Percentiles rank a stretch among this genome's conserved stretches.
phyloP scores from a whole-genome alignment of 352 stramenopile species.

The Hyaloperonospora brassicae region DNA sequence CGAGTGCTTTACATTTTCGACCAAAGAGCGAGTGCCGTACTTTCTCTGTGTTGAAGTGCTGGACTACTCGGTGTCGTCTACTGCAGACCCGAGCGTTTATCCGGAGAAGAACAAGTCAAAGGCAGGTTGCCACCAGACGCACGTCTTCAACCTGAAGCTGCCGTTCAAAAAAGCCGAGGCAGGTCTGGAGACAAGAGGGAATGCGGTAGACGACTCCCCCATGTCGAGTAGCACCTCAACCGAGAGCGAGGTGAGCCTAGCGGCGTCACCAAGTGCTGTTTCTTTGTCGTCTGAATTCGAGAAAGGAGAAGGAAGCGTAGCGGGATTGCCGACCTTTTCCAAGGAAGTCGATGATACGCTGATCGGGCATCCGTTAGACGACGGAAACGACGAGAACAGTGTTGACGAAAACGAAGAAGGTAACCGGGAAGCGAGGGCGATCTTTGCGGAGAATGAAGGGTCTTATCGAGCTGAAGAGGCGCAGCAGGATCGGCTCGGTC shows the following conservation, averaged over 20 bases:
- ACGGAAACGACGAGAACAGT: conserved; percentile 41
- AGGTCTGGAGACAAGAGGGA: conserved; percentile 1
- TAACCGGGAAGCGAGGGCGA: conserved; percentile 17
- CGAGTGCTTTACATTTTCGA: conserved; percentile 80
- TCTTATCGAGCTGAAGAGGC: conserved; percentile 32
- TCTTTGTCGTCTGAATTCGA: conserved; percentile 22
- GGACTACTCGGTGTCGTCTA: conserved; percentile 42
- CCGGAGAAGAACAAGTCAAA: conserved; percentile 25
- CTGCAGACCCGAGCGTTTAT: conserved; percentile 17
- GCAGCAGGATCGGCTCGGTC: conserved; percentile 54
- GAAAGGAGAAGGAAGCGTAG: conserved; percentile 10
- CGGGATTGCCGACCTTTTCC: conserved; percentile 6
- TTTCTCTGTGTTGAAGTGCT: conserved; percentile 78
- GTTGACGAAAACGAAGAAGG: conserved; percentile 43
- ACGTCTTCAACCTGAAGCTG: conserved; percentile 41
- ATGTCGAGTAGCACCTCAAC: conserved; percentile 22
- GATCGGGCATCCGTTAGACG: conserved; percentile 25
- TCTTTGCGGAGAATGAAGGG: conserved; percentile 26
- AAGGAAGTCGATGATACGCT: conserved; percentile 4
- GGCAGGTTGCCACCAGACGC: conserved; percentile 20
- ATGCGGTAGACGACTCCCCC: conserved; percentile 15
- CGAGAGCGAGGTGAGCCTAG: conserved; percentile 23
- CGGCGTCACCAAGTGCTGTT: conserved; percentile 19
- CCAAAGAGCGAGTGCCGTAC: conserved; percentile 77
- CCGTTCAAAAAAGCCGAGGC: conserved; percentile 39